These are phyloP conservation scores for Discostella stelligeroides DNA, from an alignment of 108 stramenopile species.

Conservation along the genomic window DNA sequence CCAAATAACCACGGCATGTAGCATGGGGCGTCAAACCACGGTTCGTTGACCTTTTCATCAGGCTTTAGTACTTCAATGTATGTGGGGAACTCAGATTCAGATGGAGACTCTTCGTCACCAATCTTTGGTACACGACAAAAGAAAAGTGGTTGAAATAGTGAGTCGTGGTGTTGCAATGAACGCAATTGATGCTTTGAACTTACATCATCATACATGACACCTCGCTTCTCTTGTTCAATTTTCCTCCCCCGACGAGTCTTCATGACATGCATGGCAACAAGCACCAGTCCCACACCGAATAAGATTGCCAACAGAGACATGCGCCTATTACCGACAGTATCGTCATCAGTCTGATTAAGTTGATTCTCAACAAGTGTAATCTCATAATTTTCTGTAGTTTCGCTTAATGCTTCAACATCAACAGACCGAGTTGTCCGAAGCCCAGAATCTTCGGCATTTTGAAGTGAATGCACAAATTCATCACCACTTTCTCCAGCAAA, in stretches of 20 bases:
- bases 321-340: background rate
- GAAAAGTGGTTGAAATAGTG: no score
- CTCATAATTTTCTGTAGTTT: background rate
- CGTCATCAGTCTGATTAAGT: background rate
- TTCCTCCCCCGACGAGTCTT: background rate
- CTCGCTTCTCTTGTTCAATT: background rate
- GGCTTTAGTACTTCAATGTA: background rate
- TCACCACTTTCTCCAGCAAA: background rate
- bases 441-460: background rate
- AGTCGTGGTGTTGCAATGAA: no score
- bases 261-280: constrained; percentile 2
- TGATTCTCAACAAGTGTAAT: background rate
- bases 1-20: background rate
- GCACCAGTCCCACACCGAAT: background rate
- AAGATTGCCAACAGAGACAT: constrained; percentile 1
- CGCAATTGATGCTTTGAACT: no score
- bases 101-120: constrained; percentile 1
- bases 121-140: no score
- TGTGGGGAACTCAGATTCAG: constrained; percentile 1
- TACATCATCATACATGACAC: constrained; percentile 9
- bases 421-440: background rate
- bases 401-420: background rate
- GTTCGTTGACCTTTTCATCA: background rate
- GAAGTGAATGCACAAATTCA: background rate
- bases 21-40: background rate